phyloP scores from a whole-genome alignment of 1,139 yeast species.

The Blastobotrys elegans region DNA sequence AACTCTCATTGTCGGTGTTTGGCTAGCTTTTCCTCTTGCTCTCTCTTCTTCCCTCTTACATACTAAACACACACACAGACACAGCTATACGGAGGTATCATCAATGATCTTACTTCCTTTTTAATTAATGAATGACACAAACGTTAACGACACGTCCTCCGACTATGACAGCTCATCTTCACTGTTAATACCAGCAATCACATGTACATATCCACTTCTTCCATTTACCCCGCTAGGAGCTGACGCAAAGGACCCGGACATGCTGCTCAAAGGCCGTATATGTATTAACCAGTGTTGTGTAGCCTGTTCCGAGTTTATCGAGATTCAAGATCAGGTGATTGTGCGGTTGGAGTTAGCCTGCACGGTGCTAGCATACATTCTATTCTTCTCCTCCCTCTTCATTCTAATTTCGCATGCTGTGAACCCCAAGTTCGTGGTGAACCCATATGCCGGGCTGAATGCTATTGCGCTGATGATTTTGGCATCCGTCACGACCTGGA shows the following conservation, averaged over 20 bases:
- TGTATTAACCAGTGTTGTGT: constrained; percentile 10
- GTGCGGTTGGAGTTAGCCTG: not conserved
- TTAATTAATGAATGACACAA: not conserved
- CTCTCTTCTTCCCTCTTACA: not conserved
- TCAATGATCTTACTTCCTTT: too few relatives aligned
- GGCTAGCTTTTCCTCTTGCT: not conserved
- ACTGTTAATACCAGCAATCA: not conserved
- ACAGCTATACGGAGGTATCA: not conserved
- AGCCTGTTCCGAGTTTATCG: constrained; percentile 1
- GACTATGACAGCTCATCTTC: not conserved
- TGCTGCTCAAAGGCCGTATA: constrained; percentile 2
- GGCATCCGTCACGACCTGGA: not conserved
- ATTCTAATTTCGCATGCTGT: constrained; percentile 18
- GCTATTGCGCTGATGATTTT: constrained; percentile 18
- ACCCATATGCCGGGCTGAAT: constrained; percentile 21
- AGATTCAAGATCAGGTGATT: not conserved
- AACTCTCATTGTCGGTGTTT: too few relatives aligned
- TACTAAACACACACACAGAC: not conserved
- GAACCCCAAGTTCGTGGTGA: constrained; percentile 18
- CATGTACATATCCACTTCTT: constrained; percentile 8
- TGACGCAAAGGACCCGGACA: not conserved
- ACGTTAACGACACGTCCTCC: not conserved
- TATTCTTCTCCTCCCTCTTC: constrained; percentile 17
- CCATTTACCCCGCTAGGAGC: constrained; percentile 6
- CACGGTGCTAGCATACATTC: constrained; percentile 1